Conservation (phyloP, 1,284 basidiomycete genomes). For the Volvariella volvacea region DNA sequence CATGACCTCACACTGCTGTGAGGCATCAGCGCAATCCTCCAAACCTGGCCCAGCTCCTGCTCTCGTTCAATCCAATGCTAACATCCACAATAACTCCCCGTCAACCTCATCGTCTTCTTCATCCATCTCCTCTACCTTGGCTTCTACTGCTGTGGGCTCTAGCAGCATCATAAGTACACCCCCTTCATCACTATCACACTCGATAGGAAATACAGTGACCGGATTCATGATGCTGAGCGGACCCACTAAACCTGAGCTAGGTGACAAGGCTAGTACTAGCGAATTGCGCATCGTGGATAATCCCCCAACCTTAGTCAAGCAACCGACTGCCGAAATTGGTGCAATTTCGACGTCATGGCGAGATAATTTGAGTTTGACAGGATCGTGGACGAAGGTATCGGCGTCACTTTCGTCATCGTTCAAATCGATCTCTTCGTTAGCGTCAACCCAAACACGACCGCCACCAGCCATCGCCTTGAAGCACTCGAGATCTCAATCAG, state of each 20-base stretch:
- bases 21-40: slow-evolving; percentile 13
- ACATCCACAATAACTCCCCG: slow-evolving; percentile 23
- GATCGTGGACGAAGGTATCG: slow-evolving; percentile 30
- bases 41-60: slow-evolving; percentile 16
- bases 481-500: slow-evolving; percentile 30
- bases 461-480: slow-evolving; percentile 16
- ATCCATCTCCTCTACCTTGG: slow-evolving; percentile 36
- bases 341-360: slow-evolving; percentile 32
- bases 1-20: too few species aligned
- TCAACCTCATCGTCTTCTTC: slow-evolving; percentile 48
- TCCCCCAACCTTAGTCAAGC: too few species aligned
- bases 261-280: too few species aligned
- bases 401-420: slow-evolving; percentile 29
- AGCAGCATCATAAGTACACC: slow-evolving; percentile 46
- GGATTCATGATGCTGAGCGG: background rate
- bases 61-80: slow-evolving; percentile 12
- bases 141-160: slow-evolving; percentile 31
- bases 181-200: slow-evolving; percentile 47
- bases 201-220: slow-evolving; percentile 11
- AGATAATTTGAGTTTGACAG: slow-evolving; percentile 15
- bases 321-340: too few species aligned
- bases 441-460: slow-evolving; percentile 16
- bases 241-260: too few species aligned
- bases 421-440: slow-evolving; percentile 24
- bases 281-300: too few species aligned